Evolutionary conservation across 805 yeast genomes (phyloP).

Genomic region (Candida anglica): DNA sequence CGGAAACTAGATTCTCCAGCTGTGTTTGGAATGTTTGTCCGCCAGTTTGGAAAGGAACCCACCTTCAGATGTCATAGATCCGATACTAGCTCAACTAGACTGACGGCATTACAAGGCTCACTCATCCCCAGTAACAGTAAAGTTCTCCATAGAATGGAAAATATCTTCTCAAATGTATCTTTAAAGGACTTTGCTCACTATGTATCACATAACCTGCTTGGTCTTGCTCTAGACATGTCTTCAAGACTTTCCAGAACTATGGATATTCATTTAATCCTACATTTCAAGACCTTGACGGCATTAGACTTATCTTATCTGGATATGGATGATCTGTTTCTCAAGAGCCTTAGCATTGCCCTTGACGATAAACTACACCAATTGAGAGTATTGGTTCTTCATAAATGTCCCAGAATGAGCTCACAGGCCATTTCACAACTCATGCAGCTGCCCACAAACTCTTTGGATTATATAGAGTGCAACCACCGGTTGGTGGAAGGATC

Average conservation of each 20-base stretch:
- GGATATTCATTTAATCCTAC: neutral
- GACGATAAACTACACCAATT: constrained; percentile 15
- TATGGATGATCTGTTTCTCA: constrained; percentile 29
- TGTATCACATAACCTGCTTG: constrained; percentile 7
- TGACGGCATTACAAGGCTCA: neutral
- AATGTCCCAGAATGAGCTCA: constrained; percentile 16
- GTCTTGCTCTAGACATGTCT: neutral
- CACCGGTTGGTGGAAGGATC: constrained; percentile 1
- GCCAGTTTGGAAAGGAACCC: constrained; percentile 10
- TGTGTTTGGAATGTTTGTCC: constrained; percentile 24
- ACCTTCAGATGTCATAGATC: constrained; percentile 23
- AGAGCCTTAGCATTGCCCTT: constrained; percentile 16
- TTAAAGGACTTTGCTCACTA: constrained; percentile 16
- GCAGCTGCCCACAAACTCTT: too few species aligned
- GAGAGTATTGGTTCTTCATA: constrained; percentile 16
- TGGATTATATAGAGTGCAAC: constrained; percentile 13
- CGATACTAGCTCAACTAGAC: neutral
- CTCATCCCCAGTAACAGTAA: neutral
- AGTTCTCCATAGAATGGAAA: constrained; percentile 30
- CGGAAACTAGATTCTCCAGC: constrained; percentile 25
- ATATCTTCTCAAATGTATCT: constrained; percentile 25
- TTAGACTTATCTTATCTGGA: constrained; percentile 24
- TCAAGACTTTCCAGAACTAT: neutral
- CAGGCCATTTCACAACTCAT: too few species aligned
- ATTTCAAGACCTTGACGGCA: constrained; percentile 2